A percentile compares a stretch with the other conserved stretches of the same genome.
These are phyloP conservation scores for Paramarasmius palmivorus DNA, from an alignment of 1,284 basidiomycete species.

Conservation along the genomic window DNA sequence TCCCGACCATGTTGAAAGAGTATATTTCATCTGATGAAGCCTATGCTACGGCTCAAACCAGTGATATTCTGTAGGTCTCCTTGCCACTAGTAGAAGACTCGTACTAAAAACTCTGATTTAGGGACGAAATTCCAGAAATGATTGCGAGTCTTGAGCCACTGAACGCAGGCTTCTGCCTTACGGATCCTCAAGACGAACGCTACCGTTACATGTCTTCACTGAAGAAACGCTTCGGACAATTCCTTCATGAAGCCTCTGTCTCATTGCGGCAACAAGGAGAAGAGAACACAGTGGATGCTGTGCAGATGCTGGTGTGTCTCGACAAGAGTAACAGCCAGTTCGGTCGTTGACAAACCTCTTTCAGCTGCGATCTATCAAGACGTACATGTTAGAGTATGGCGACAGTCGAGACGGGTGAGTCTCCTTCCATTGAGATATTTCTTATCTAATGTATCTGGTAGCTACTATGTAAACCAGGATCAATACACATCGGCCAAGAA, in stretches of 20 bases:
- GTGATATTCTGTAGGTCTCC: constrained; percentile 59
- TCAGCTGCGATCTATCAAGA: constrained; percentile 66
- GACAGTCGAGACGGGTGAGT: constrained; percentile 64
- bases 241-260: constrained; percentile 73
- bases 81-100: constrained; percentile 1
- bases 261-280: constrained; percentile 71
- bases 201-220: constrained; percentile 65
- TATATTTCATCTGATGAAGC: constrained; percentile 45
- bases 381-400: constrained; percentile 70
- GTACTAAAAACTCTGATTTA: constrained; percentile 27
- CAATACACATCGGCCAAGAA: constrained; percentile 63
- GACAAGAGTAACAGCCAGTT: too few species aligned
- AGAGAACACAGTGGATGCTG: constrained; percentile 88
- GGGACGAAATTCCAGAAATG: constrained; percentile 72
- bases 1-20: constrained; percentile 63
- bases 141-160: constrained; percentile 60
- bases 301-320: constrained; percentile 60
- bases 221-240: constrained; percentile 65
- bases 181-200: constrained; percentile 66
- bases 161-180: constrained; percentile 70
- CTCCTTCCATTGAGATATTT: neutral
- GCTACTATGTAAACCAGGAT: constrained; percentile 61
- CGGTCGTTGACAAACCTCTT: too few species aligned
- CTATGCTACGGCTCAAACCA: constrained; percentile 40
- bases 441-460: constrained; percentile 23